Percentiles rank a stretch among this genome's conserved stretches.
Conservation (phyloP, 2,329 filamentous ascomycete genomes). For the Coniochaeta hoffmannii region DNA sequence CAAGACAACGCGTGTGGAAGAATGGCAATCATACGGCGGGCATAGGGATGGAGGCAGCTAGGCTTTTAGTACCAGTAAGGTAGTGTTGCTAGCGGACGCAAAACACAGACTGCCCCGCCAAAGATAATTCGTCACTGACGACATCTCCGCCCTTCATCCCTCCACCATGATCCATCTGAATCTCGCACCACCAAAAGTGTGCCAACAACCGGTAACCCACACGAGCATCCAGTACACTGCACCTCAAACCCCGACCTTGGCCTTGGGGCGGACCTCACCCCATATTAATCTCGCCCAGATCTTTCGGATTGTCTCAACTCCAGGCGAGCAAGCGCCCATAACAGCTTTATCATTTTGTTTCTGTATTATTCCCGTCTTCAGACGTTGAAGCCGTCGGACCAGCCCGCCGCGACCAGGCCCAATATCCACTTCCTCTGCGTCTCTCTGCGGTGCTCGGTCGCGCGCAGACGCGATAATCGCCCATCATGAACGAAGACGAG, state of each 20-base stretch:
- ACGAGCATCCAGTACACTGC: neutral
- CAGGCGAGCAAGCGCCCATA: neutral
- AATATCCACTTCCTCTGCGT: slow-evolving; percentile 7
- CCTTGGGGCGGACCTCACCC: neutral
- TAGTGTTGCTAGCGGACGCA: slow-evolving; percentile 16
- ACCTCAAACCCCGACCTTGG: neutral
- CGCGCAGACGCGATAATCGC: slow-evolving; percentile 7
- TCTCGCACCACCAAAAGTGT: neutral
- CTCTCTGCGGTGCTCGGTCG: slow-evolving; percentile 6
- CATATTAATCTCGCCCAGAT: neutral
- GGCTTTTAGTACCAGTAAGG: neutral
- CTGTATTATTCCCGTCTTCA: neutral
- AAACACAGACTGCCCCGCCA: slow-evolving; percentile 25
- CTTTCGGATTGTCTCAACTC: neutral
- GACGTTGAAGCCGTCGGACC: no score
- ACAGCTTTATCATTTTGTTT: neutral
- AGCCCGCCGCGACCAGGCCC: neutral
- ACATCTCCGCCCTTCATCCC: slow-evolving; percentile 13
- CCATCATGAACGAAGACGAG: slow-evolving; percentile 54
- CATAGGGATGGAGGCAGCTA: neutral
- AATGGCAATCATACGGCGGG: neutral
- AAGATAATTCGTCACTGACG: slow-evolving; percentile 18
- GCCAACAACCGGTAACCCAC: neutral
- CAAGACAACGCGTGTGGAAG: no score
- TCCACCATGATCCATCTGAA: neutral